phyloP scores from a whole-genome alignment of 2,329 filamentous ascomycete genomes.

The Cladosporium colombiae region DNA sequence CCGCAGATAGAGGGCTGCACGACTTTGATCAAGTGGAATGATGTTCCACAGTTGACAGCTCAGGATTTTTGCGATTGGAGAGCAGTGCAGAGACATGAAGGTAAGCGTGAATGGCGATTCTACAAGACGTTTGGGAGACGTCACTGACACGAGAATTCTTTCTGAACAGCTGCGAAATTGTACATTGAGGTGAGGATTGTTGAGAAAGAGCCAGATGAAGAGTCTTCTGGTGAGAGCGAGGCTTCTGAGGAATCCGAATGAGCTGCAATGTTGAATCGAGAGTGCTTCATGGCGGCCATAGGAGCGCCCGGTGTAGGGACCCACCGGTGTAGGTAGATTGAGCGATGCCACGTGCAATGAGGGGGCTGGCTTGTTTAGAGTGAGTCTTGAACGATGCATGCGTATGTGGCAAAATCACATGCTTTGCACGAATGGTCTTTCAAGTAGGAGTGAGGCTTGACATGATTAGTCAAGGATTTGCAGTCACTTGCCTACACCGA shows the following conservation, averaged over 20 bases:
- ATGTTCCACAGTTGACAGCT: slow-evolving; percentile 4
- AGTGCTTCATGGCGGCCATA: not conserved
- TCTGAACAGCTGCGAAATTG: not conserved
- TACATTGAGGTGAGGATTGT: slow-evolving; percentile 18
- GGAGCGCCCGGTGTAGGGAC: not conserved
- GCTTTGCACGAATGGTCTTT: not conserved
- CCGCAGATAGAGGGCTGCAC: slow-evolving; percentile 8
- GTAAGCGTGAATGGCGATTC: not conserved
- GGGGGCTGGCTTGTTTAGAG: not conserved
- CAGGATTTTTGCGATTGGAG: slow-evolving; percentile 7
- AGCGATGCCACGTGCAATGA: not conserved
- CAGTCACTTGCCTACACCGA: not conserved
- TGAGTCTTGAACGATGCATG: not conserved
- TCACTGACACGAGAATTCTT: not conserved
- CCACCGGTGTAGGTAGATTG: not conserved
- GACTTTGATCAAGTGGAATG: slow-evolving; percentile 15
- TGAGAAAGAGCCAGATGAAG: not conserved
- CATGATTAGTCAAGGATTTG: not conserved
- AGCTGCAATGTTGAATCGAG: not conserved
- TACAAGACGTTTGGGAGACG: not conserved
- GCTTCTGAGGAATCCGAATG: not conserved
- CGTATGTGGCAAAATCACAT: not conserved
- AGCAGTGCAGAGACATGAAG: not conserved
- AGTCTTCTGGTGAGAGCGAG: not conserved
- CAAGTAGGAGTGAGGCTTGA: not conserved